Conservation (phyloP, 2,329 filamentous ascomycete genomes). For the Botrytis sinoallii region DNA sequence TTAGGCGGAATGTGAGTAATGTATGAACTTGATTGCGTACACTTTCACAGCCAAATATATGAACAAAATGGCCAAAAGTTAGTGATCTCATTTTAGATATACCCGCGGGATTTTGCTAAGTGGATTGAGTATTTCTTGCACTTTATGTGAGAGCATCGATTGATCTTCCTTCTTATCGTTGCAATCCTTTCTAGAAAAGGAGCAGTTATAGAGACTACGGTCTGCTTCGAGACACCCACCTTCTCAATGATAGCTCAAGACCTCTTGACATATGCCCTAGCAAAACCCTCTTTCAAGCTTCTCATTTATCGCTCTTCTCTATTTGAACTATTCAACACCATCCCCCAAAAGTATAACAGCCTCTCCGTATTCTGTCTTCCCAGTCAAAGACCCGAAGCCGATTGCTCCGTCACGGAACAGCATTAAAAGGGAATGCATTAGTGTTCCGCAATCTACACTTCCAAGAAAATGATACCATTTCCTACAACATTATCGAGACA, state of each 20-base stretch:
- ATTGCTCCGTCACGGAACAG: not conserved
- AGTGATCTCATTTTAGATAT: too few relatives aligned
- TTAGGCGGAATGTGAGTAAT: too few relatives aligned
- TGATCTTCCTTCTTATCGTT: too few relatives aligned
- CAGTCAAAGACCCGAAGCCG: not conserved
- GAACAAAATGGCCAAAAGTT: too few relatives aligned
- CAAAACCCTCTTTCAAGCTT: not conserved
- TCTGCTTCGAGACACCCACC: not conserved
- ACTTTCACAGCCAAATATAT: too few relatives aligned
- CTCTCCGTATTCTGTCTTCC: not conserved
- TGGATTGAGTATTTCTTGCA: too few relatives aligned
- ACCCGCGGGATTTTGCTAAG: too few relatives aligned
- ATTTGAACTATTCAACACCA: not conserved
- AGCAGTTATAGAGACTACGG: too few relatives aligned
- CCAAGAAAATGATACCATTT: not conserved
- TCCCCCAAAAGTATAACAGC: not conserved
- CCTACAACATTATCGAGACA: not conserved
- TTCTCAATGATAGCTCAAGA: not conserved
- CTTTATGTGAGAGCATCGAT: too few relatives aligned
- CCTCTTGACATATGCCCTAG: not conserved
- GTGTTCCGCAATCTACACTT: not conserved
- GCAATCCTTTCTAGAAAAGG: too few relatives aligned
- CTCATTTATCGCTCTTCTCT: not conserved
- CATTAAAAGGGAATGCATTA: too few relatives aligned
- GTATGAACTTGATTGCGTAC: too few relatives aligned